Base-by-base conservation (phyloP, 257 asterid species). In the Perilla frutescens region DNA sequence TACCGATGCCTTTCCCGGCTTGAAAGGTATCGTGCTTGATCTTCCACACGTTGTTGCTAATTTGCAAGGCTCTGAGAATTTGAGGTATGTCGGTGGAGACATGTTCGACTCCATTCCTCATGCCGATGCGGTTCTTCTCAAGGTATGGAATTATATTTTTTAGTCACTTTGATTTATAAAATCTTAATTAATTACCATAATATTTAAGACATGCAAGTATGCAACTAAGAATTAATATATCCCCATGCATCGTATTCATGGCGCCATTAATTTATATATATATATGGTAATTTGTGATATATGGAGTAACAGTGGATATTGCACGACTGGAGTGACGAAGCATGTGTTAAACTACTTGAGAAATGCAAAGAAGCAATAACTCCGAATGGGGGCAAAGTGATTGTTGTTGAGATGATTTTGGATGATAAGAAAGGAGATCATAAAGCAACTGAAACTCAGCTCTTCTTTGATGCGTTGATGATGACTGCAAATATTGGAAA, bases 11-110 rank as follows among this genome's bases (percentile, higher is more conserved):
- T 61, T 72, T 51, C 63, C 71, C 0, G 54, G 48, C 12, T 3
- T 73, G 40, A 53, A 63, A n/a, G 8, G 45, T 3, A 9, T 1
- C 0, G 80, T 74, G 13, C 60, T 79, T 0, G 83, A 79, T 10
- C 82, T 66, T 26, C 81, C 81, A 0, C 66, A 66, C 5, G 82
- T 78, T 12, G 67, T 78, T 14, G 78, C 47, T 5, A 73, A 72
- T 2, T n/a, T 79, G 55, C 53, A 62, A 37, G 77, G 65, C 10
- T 53, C 58, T 8, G 50, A 75, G 20, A 79, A 70, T 48, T 11
- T 70, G 65, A 45, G 44, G 8, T 79, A 11, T n/a, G 47, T 73
- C 3, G 8, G 58, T 2, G 82, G 82, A 6, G 69, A 79, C 44
- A 79, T 79, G 82, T 61, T 79, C 7, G 41, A 79, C 10, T 49